These are phyloP conservation scores for Incumbomyces lentus DNA, from an alignment of 2,329 filamentous ascomycete genomes.

Conservation along the genomic window DNA sequence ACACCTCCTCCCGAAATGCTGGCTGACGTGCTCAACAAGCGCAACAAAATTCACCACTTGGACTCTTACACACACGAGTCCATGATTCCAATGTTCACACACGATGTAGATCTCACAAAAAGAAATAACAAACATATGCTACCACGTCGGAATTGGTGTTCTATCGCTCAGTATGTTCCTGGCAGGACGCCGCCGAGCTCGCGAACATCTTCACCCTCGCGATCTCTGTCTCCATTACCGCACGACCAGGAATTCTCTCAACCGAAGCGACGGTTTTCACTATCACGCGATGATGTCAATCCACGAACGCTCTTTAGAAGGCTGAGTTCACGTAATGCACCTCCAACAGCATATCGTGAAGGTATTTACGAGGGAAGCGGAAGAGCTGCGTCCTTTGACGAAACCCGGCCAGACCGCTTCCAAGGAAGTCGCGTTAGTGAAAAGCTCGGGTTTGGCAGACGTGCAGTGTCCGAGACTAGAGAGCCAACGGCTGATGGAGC, in stretches of 20 bases:
- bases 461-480: constrained; percentile 5
- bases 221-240: constrained; percentile 25
- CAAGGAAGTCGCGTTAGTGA: background rate
- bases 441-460: background rate
- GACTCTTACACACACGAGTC: constrained; percentile 73
- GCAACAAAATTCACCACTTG: constrained; percentile 64
- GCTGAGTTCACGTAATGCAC: constrained; percentile 34
- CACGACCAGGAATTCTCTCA: constrained; percentile 17
- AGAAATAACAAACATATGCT: constrained; percentile 86
- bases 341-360: constrained; percentile 25
- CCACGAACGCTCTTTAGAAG: constrained; percentile 36
- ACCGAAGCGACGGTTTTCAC: constrained; percentile 50
- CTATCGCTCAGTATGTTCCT: constrained; percentile 74
- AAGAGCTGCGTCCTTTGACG: constrained; percentile 17
- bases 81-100: constrained; percentile 87
- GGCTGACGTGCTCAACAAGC: constrained; percentile 84
- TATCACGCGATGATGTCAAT: constrained; percentile 45
- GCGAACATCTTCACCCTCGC: constrained; percentile 48
- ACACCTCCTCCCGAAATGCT: constrained; percentile 77
- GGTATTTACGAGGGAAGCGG: constrained; percentile 24
- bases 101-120: constrained; percentile 78
- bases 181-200: constrained; percentile 56
- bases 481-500: background rate
- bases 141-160: constrained; percentile 90
- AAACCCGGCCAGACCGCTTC: constrained; percentile 7